Evolutionary conservation across 2,329 filamentous ascomycete genomes (phyloP), one percentile per base, ranked within the genome.

Genomic region (Aureobasidium mangrovei): DNA sequence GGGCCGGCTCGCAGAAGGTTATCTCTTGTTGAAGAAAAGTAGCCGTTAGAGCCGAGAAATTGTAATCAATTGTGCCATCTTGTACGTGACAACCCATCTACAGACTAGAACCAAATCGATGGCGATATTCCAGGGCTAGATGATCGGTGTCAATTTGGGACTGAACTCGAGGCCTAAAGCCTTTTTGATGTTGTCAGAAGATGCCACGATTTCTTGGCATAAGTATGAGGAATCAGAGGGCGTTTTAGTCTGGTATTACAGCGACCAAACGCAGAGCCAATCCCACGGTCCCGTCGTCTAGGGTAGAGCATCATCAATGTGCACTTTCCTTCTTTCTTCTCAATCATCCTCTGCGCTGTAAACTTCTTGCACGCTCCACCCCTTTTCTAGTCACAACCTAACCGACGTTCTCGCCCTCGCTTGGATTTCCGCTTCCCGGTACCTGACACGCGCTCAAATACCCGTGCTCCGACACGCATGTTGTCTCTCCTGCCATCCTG

Each of bases 391-490:
- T 49, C 45, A 40, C 49, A 38, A 38, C 33, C 28, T 12, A 29
- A 38, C 40, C 38, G 39, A 41, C 47, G 38, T 52, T 52, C 49
- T 53, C 49, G 49, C 39, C 49, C 39, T 44, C 49, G 49, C 49
- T 53, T 44, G 49, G 32, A 43, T 53, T 52, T 52, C 48, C 39
- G 48, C 48, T 43, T 44, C 29, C 32, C 40, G 29, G 49, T 53
- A 53, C 49, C 46, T 49, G 46, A 49, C 38, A 52, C 39, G 49
- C 40, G 40, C 49, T 39, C 48, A 40, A 43, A 28, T 53, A 53
- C 40, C 49, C 40, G 49, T 53, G 49, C 49, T 53, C 49, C 49
- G 49, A 53, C 39, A 53, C 48, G 48, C 48, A 53, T 53, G 48
- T 44, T 53, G 49, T 53, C 49, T 53, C 29, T 41, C 47, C 10